These are phyloP conservation scores for Zasmidium angulare DNA, from an alignment of 2,329 filamentous ascomycete species.

Conservation along the genomic window DNA sequence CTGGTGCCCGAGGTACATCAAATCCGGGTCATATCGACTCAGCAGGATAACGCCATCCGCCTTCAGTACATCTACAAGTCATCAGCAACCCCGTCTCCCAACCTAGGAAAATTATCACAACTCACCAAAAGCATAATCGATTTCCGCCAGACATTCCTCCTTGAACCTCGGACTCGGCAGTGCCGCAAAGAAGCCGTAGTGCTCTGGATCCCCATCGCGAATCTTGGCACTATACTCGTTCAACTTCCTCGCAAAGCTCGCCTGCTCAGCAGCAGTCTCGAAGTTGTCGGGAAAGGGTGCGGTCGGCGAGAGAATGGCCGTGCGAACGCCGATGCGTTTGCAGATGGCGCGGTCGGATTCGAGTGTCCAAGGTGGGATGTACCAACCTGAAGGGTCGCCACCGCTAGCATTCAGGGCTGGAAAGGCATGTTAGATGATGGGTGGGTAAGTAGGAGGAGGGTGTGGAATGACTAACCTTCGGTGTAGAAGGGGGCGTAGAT, in stretches of 20 bases:
- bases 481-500: not conserved
- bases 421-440: not conserved
- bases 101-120: not conserved
- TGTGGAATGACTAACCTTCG: not conserved
- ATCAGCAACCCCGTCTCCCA: not conserved
- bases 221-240: not conserved
- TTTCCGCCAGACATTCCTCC: not conserved
- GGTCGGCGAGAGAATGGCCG: not conserved
- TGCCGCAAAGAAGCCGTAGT: not conserved
- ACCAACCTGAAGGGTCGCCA: not conserved
- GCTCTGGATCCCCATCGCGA: not conserved
- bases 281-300: not conserved
- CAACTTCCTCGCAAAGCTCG: not conserved
- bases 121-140: not conserved
- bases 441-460: too few relatives aligned
- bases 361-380: not conserved
- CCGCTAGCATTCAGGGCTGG: not conserved
- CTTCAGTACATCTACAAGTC: not conserved
- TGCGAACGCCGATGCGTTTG: not conserved
- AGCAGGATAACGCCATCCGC: not conserved
- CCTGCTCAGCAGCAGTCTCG: not conserved
- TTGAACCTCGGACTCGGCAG: not conserved
- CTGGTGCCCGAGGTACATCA: not conserved
- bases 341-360: not conserved
- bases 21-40: not conserved